Evolutionary conservation across 176 grass and related monocot genomes (phyloP).

Genomic region (Zizania latifolia): DNA sequence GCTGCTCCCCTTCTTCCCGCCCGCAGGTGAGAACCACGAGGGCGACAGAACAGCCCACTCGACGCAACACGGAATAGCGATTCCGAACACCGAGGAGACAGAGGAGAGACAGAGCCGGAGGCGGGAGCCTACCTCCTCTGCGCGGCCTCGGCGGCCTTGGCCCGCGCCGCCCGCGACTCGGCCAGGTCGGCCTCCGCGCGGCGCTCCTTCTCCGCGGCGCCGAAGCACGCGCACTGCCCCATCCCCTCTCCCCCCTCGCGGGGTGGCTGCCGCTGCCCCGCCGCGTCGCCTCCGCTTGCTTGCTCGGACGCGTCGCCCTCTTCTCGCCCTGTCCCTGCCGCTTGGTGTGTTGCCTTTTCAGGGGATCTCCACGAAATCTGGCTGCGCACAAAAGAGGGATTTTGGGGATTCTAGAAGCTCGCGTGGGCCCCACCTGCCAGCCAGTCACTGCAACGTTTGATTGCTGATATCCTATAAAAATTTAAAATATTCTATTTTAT

Average conservation of each 20-base stretch:
- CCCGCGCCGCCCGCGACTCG: slow-evolving; percentile 69
- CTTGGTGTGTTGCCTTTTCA: no score
- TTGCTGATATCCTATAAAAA: no score
- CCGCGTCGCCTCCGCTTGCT: no score
- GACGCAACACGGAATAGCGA: neutral
- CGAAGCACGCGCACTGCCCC: slow-evolving; percentile 84
- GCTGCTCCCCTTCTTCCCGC: no score
- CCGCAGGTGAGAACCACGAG: neutral
- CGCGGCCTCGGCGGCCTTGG: slow-evolving; percentile 80
- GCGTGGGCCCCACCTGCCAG: no score
- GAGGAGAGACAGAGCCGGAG: neutral
- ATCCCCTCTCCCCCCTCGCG: slow-evolving; percentile 13
- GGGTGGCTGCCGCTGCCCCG: neutral
- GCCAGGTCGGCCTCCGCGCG: slow-evolving; percentile 43
- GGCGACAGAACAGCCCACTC: neutral
- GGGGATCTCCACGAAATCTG: no score
- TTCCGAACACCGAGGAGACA: neutral
- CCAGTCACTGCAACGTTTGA: no score
- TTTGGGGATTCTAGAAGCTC: no score
- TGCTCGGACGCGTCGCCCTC: no score
- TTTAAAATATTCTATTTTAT: no score
- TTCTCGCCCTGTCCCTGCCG: no score
- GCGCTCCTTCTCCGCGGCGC: slow-evolving; percentile 43
- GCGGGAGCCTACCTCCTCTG: slow-evolving; percentile 78
- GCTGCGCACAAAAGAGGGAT: no score